phyloP scores from a whole-genome alignment of 805 yeast genomes.

The Yamadazyma akitaensis region DNA sequence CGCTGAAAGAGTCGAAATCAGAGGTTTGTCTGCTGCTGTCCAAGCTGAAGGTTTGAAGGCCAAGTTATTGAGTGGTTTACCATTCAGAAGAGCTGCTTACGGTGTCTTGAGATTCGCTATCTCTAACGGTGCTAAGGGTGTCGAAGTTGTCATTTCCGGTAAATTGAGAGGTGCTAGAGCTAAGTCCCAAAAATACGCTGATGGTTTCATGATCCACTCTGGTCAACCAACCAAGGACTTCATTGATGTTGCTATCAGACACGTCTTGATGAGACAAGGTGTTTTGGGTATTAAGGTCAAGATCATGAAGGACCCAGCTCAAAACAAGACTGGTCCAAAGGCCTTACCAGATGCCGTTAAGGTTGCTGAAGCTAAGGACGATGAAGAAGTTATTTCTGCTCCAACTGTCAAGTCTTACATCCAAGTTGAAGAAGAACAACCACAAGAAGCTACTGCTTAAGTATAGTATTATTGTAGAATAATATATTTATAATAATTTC shows the following conservation, averaged over 20 bases:
- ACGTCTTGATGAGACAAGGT: conserved; percentile 99
- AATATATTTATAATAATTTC: not conserved
- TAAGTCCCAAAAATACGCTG: conserved; percentile 99
- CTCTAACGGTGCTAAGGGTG: conserved; percentile 99
- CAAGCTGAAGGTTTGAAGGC: conserved; percentile 99
- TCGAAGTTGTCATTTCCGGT: conserved; percentile 99
- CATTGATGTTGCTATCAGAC: conserved; percentile 98
- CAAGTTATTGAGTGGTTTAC: conserved; percentile 97
- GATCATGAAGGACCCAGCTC: conserved; percentile 98
- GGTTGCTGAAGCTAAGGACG: conserved; percentile 94
- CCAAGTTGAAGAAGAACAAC: conserved; percentile 28
- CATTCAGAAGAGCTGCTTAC: conserved; percentile 99
- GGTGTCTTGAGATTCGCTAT: conserved; percentile 99
- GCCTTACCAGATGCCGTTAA: conserved; percentile 94
- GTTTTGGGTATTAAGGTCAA: conserved; percentile 99
- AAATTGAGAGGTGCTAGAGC: conserved; percentile 99
- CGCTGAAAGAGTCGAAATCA: conserved; percentile 99
- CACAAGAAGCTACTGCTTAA: conserved; percentile 8
- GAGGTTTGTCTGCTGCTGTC: conserved; percentile 99
- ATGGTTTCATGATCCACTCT: conserved; percentile 99
- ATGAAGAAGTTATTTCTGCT: conserved; percentile 66
- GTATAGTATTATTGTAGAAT: not conserved
- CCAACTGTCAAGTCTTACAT: conserved; percentile 81
- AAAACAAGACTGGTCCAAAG: conserved; percentile 79
- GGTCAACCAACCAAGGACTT: conserved; percentile 99